Evolutionary conservation across 441 rosid species (phyloP).

Genomic region (Eruca vesicaria): DNA sequence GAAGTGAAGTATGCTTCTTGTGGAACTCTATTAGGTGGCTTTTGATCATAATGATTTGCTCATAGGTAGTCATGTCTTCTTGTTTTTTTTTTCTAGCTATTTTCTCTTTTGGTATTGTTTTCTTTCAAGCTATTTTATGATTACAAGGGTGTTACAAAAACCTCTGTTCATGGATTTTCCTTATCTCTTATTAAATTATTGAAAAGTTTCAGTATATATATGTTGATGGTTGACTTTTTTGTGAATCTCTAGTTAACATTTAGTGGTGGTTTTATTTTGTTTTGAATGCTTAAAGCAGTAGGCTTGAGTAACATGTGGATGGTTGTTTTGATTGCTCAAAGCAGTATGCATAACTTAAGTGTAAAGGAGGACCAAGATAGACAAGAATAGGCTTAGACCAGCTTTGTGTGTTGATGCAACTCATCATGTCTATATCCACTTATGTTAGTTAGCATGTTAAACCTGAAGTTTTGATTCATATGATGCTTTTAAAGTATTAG

Average conservation of each 20-base stretch:
- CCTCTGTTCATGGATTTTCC: slow-evolving; percentile 13
- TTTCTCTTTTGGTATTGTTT: neutral
- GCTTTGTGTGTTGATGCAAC: neutral
- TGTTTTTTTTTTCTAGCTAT: neutral
- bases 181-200: neutral
- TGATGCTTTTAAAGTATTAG: neutral
- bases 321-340: neutral
- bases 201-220: neutral
- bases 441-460: neutral
- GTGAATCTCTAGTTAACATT: neutral
- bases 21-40: slow-evolving; percentile 11
- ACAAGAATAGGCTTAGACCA: neutral
- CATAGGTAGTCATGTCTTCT: slow-evolving; percentile 21
- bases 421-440: neutral
- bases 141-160: slow-evolving; percentile 17
- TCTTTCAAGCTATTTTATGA: slow-evolving; percentile 19
- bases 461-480: neutral
- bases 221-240: neutral
- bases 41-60: slow-evolving; percentile 20
- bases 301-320: too few species aligned
- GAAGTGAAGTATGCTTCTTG: slow-evolving; percentile 23
- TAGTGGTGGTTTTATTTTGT: neutral
- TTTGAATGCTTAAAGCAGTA: neutral
- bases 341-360: neutral
- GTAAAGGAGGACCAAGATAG: neutral